Evolutionary conservation across 2,329 filamentous ascomycete genomes (phyloP).

Genomic region (Aureobasidium sp.): DNA sequence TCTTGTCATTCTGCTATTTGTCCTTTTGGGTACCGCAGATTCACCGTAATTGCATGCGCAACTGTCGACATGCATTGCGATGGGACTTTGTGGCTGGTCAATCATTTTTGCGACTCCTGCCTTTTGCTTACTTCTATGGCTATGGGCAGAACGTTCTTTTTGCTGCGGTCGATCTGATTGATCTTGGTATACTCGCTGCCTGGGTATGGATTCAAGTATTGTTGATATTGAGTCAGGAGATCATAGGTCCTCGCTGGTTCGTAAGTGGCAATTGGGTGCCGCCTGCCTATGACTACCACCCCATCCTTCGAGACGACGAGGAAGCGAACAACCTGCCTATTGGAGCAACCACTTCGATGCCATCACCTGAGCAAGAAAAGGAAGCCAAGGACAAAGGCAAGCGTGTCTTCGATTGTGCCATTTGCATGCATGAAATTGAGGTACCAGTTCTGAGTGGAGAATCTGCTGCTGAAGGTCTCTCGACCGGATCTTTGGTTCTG

Average conservation of each 20-base stretch:
- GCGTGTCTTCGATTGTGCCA: constrained; percentile 78
- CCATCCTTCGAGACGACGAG: constrained; percentile 77
- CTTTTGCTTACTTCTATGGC: constrained; percentile 80
- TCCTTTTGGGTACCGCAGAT: constrained; percentile 94
- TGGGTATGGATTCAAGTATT: constrained; percentile 89
- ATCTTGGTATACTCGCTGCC: constrained; percentile 57
- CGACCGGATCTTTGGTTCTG: constrained; percentile 52
- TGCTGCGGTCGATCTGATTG: constrained; percentile 58
- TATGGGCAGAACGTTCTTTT: constrained; percentile 74
- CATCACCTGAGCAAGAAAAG: not conserved
- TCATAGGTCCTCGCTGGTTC: constrained; percentile 83
- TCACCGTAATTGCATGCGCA: constrained; percentile 78
- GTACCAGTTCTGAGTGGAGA: constrained; percentile 66
- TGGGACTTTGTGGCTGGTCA: constrained; percentile 89
- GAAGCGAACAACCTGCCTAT: constrained; percentile 70
- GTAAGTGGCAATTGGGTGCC: constrained; percentile 59
- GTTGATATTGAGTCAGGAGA: constrained; percentile 70
- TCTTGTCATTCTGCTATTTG: constrained; percentile 66
- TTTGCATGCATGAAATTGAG: constrained; percentile 87
- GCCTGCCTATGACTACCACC: constrained; percentile 89
- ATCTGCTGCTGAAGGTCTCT: not conserved
- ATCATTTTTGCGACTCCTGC: constrained; percentile 67
- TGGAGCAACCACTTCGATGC: constrained; percentile 38
- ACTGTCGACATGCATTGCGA: constrained; percentile 81
- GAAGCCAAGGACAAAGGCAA: constrained; percentile 48